Evolutionary conservation across 805 yeast genomes (phyloP).

Genomic region (Candida silvicultrix): DNA sequence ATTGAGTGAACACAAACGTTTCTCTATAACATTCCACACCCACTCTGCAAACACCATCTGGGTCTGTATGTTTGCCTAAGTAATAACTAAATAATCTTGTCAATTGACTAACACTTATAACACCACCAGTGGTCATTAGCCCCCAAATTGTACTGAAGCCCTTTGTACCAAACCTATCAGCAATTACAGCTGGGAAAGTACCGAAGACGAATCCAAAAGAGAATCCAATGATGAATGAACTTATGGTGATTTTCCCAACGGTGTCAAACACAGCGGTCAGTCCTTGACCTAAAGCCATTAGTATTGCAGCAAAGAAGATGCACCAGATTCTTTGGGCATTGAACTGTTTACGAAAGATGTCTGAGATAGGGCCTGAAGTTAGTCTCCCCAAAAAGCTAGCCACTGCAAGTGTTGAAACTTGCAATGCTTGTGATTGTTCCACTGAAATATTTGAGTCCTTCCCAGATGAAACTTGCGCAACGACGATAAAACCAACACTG

Average conservation of each 20-base stretch:
- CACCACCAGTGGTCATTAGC: constrained; percentile 63
- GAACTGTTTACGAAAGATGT: constrained; percentile 43
- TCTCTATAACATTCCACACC: constrained; percentile 45
- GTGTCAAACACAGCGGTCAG: constrained; percentile 29
- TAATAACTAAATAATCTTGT: constrained; percentile 51
- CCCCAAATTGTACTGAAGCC: constrained; percentile 78
- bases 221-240: constrained; percentile 53
- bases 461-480: constrained; percentile 31
- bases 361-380: constrained; percentile 60
- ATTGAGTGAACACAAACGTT: constrained; percentile 27
- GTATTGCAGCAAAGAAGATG: constrained; percentile 33
- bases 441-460: constrained; percentile 23
- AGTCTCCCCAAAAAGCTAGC: constrained; percentile 63
- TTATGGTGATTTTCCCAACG: constrained; percentile 34
- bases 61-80: constrained; percentile 38
- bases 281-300: constrained; percentile 32
- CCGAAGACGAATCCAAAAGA: constrained; percentile 72
- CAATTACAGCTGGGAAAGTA: constrained; percentile 67
- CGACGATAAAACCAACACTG: constrained; percentile 69
- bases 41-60: constrained; percentile 34
- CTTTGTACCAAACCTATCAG: constrained; percentile 63
- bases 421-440: constrained; percentile 56
- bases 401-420: constrained; percentile 61
- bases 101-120: constrained; percentile 44
- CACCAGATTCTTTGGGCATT: constrained; percentile 65